These are phyloP conservation scores for Neospora caninum DNA, from an alignment of 169 alveolate species.

Conservation along the genomic window DNA sequence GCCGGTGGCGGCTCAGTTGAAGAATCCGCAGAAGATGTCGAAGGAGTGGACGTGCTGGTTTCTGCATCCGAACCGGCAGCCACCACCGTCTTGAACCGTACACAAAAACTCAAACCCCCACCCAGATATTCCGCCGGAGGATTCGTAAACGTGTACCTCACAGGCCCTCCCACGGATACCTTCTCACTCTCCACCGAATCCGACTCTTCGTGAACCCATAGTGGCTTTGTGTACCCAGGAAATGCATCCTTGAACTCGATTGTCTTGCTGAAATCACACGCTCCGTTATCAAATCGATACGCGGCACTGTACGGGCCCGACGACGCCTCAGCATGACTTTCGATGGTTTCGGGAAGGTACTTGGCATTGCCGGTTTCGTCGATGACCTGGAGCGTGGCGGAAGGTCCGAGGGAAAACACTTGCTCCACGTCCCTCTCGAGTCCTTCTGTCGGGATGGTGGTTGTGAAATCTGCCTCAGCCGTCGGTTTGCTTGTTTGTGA, in stretches of 20 bases:
- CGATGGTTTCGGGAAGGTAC: not conserved
- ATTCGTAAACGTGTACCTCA: conserved; percentile 6
- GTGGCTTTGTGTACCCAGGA: not conserved
- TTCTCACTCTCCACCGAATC: not conserved
- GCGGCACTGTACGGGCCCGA: not conserved
- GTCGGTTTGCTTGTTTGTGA: not conserved
- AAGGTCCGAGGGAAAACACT: not conserved
- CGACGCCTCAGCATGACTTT: not conserved
- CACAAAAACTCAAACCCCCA: not conserved
- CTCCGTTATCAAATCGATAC: not conserved
- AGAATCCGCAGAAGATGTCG: not conserved
- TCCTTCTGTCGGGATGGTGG: not conserved
- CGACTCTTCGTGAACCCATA: not conserved
- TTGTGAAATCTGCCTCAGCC: not conserved
- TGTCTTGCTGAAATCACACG: not conserved
- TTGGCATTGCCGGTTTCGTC: not conserved
- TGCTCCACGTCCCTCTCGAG: not conserved
- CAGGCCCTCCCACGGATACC: not conserved
- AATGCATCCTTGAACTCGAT: not conserved
- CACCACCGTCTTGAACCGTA: not conserved
- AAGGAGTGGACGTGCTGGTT: not conserved
- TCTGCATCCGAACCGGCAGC: not conserved
- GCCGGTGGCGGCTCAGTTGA: not conserved
- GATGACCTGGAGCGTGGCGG: not conserved
- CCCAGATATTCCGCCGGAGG: not conserved